Evolutionary conservation across 2,329 filamentous ascomycete species (phyloP), one percentile per base, ranked within the genome.

Genomic region (Colletotrichum acutatum): DNA sequence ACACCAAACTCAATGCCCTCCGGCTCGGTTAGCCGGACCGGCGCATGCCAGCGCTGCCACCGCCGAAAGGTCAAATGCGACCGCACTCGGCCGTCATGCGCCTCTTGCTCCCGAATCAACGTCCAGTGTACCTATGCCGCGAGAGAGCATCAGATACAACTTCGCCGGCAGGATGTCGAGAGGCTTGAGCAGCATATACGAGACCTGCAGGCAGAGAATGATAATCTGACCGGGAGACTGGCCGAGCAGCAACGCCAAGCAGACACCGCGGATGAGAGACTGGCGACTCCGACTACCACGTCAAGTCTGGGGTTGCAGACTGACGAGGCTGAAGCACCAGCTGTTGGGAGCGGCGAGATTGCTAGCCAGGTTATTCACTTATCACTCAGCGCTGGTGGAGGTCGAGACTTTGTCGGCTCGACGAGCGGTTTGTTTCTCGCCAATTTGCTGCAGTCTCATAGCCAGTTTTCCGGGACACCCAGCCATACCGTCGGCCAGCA

Each of bases 351-450:
- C 52, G 75, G 77, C n/a, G 82, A 83, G 26, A 79, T 84, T 3
- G 80, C 82, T 0, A 82, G 82, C 32, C 82, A 86, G 68, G 82
- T 86, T n/a, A 83, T 83, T 0, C 83, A 83, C 66, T 77, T 85
- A n/a, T 84, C 83, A 7, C 78, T 83, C 19, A 83, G 79, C 46
- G 84, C 83, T 5, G 84, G 83, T 8, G 84, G 84, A 0, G 83
- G 84, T 4, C 79, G 80, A 52, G 81, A 84, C 22, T 86, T 83
- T 63, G 76, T 86, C 22, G 84, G 84, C 5, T 84, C 79, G 16
- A 80, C 83, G 0, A 83, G 81, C 63, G 83, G 83, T 0, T 74
- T 86, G 7, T 76, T 85, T 0, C 83, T 86, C 34, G 84, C 84
- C 2, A 83, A 83, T 71, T 74, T 86, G 0, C 78, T 85, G 4